Conservation (phyloP, 192 early-diverging fungal genomes). For the Dispira simplex region DNA sequence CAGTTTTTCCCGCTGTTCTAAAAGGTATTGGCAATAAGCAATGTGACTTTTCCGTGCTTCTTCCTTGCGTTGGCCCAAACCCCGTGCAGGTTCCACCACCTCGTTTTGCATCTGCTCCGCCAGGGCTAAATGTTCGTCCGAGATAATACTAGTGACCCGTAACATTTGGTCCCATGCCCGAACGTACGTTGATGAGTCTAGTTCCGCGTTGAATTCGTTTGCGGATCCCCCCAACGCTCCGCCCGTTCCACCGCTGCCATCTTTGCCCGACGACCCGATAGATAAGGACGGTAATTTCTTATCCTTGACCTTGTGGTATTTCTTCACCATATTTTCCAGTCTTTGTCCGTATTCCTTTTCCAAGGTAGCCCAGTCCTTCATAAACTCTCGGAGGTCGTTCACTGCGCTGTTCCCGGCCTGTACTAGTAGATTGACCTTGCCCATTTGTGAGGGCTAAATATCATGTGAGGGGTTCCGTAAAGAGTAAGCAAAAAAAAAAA, state of each 20-base stretch:
- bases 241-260: neutral
- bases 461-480: neutral
- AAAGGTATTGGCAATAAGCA: neutral
- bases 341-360: slow-evolving; percentile 3
- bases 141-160: neutral
- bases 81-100: neutral
- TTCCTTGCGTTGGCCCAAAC: neutral
- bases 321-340: slow-evolving; percentile 6
- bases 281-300: slow-evolving; percentile 2
- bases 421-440: neutral
- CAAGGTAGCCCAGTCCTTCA: neutral
- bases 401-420: slow-evolving; percentile 3
- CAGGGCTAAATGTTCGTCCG: neutral
- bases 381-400: slow-evolving; percentile 4
- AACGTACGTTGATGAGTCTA: neutral
- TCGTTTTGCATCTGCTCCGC: neutral
- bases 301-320: slow-evolving; percentile 8
- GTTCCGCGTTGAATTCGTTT: neutral
- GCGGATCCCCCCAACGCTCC: neutral
- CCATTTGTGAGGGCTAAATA: slow-evolving; percentile 1
- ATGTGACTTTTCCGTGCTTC: neutral
- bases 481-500: neutral
- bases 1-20: neutral
- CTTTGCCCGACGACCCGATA: neutral
- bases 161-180: slow-evolving; percentile 2